Conservation (phyloP, 345 rosid species). For the Moringa oleifera region DNA sequence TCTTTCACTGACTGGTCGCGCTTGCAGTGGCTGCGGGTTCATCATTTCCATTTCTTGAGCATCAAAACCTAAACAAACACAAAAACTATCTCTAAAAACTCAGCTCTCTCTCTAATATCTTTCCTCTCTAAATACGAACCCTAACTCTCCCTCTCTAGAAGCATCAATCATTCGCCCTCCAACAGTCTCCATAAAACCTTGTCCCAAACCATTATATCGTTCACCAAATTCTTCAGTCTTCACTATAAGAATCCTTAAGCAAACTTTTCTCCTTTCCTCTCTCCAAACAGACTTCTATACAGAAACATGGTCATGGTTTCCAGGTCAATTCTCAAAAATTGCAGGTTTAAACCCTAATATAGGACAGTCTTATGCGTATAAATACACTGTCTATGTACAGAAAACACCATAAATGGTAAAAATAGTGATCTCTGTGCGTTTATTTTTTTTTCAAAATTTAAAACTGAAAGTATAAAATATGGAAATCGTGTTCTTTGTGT, state of each 20-base stretch:
- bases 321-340: too few relatives aligned
- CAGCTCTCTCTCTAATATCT: background rate
- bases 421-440: background rate
- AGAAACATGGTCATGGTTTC: too few relatives aligned
- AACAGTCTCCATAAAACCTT: too few relatives aligned
- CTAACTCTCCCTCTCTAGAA: background rate
- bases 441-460: background rate
- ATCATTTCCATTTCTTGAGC: slow-evolving; percentile 27
- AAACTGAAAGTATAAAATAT: background rate
- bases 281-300: too few relatives aligned
- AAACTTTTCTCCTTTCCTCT: too few relatives aligned
- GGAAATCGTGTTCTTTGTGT: background rate
- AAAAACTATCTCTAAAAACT: background rate
- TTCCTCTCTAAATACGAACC: too few relatives aligned
- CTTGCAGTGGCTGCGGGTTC: slow-evolving; percentile 20
- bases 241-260: too few relatives aligned
- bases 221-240: too few relatives aligned
- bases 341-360: too few relatives aligned
- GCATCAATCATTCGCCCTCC: too few relatives aligned
- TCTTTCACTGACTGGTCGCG: slow-evolving; percentile 8
- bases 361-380: background rate
- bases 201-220: too few relatives aligned
- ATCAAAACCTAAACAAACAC: slow-evolving; percentile 4
- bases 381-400: background rate
- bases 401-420: background rate